Percentiles rank a stretch among this genome's conserved stretches.
phyloP scores from a whole-genome alignment of 116 monocot genomes.

The Trichopus zeylanicus region DNA sequence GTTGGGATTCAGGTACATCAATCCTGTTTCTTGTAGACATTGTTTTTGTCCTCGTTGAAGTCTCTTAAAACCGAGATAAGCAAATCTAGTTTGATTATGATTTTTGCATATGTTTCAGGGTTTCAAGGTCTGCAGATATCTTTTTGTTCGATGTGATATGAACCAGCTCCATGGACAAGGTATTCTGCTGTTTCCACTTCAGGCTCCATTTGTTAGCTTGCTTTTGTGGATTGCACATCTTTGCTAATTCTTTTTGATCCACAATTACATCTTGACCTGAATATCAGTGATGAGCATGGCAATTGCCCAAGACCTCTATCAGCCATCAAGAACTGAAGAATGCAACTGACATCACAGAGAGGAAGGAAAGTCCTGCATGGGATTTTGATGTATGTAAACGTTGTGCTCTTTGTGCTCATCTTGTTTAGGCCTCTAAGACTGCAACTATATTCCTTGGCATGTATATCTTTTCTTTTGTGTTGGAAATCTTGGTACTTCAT shows the following conservation, averaged over 20 bases:
- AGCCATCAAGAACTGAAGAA: slow-evolving; percentile 50
- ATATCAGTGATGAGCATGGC: slow-evolving; percentile 69
- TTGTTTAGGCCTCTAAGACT: too few species aligned
- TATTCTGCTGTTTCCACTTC: slow-evolving; percentile 5
- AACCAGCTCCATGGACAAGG: slow-evolving; percentile 99
- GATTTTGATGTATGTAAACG: slow-evolving; percentile 62
- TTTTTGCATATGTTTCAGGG: slow-evolving; percentile 58
- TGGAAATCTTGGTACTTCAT: too few species aligned
- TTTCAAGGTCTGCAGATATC: slow-evolving; percentile 82
- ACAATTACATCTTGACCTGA: neutral
- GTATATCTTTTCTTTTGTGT: too few species aligned
- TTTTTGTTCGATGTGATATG: slow-evolving; percentile 95
- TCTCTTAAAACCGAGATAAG: neutral
- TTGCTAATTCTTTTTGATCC: neutral
- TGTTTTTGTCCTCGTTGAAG: neutral
- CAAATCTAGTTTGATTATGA: neutral
- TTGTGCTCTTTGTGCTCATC: slow-evolving; percentile 1
- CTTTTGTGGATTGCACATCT: neutral
- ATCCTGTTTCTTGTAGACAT: neutral
- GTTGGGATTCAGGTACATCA: slow-evolving; percentile 54
- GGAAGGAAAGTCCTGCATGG: slow-evolving; percentile 72
- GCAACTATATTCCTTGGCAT: neutral
- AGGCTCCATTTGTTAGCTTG: neutral
- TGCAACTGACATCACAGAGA: slow-evolving; percentile 65
- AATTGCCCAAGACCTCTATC: slow-evolving; percentile 82